These are phyloP conservation scores for Plasmopara halstedii DNA, from an alignment of 352 stramenopile species.

Conservation along the genomic window DNA sequence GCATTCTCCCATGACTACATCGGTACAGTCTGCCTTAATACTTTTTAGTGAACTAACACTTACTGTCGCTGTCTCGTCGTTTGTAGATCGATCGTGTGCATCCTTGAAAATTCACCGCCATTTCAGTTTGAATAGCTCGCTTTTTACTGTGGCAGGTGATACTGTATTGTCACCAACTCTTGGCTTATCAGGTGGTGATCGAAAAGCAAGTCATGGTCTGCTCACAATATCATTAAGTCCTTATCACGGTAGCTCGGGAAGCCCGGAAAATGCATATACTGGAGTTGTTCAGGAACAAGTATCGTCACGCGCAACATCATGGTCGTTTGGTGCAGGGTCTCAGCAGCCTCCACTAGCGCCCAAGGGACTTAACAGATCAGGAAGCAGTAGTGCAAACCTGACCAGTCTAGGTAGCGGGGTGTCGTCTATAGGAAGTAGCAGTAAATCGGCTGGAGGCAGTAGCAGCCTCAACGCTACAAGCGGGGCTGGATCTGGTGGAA, in stretches of 20 bases:
- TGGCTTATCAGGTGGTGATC: conserved; percentile 13
- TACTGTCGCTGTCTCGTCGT: neutral
- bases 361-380: conserved; percentile 18
- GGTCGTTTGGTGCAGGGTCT: conserved; percentile 21
- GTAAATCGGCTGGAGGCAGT: conserved; percentile 16
- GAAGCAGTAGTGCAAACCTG: conserved; percentile 19
- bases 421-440: conserved; percentile 5
- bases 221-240: conserved; percentile 20
- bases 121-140: conserved; percentile 39
- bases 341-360: conserved; percentile 30
- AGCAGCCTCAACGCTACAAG: conserved; percentile 21
- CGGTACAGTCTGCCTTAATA: conserved; percentile 25
- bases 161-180: conserved; percentile 15
- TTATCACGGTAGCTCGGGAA: conserved; percentile 15
- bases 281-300: conserved; percentile 9
- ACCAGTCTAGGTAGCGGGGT: conserved; percentile 10
- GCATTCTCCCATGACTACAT: conserved; percentile 81
- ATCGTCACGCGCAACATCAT: conserved; percentile 15
- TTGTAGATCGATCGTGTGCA: conserved; percentile 72
- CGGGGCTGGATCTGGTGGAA: conserved; percentile 8
- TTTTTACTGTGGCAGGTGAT: conserved; percentile 52
- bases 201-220: conserved; percentile 11
- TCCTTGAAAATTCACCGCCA: conserved; percentile 78
- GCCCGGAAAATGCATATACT: conserved; percentile 9
- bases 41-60: neutral